Base-by-base conservation (phyloP, 1,284 basidiomycete species). In the Cerioporus squamosus region DNA sequence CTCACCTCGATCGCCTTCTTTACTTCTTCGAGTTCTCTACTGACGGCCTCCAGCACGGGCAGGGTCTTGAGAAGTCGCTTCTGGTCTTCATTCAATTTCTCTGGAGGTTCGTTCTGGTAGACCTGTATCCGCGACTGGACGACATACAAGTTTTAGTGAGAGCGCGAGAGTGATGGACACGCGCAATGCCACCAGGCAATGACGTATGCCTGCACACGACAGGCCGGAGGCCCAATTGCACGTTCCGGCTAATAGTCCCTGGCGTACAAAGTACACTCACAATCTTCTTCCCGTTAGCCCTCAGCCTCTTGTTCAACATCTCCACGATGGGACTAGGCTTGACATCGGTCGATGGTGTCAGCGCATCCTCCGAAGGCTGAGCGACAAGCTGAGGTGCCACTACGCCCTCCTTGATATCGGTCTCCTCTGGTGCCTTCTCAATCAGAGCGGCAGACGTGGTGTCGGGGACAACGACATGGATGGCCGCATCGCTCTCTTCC, bases 21-120 rank as follows among this genome's bases (percentile, higher is more conserved):
- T 43, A 94, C 82, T 60, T 94, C 93, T 44, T 85, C 86, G 15
- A 95, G 77, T 68, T 95, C 94, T 67, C 90, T 91, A 64, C 85
- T 81, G 23, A 87, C 78, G 5, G 86, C 90, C 69, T 95, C 93
- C 39, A 95, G 79, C 10, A 79, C 78, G 5, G 93, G 84, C 42
- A 95, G 81, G 22, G 83, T 85, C 61, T 84, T 87, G 51, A 94
- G 68, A 1, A 82, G 81, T 31, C 86, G 83, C 64, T 81, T 88
- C 75, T 95, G 94, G 73, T 95, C 94, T 24, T 93, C 90, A 66
- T 95, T 93, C 53, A 95, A 81, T 64, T 88, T 87, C 46, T 85
- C 85, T 2, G 78, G 71, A n/a, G 86, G 82, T 29, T 83, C 87
- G 10, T 81, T 70, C 31, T 85, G 82, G 72, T 95, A 94, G 14